Evolutionary conservation across 208 protist species (phyloP), one percentile per base, ranked within the genome.

Genomic region (Wallacemonas sp.): DNA sequence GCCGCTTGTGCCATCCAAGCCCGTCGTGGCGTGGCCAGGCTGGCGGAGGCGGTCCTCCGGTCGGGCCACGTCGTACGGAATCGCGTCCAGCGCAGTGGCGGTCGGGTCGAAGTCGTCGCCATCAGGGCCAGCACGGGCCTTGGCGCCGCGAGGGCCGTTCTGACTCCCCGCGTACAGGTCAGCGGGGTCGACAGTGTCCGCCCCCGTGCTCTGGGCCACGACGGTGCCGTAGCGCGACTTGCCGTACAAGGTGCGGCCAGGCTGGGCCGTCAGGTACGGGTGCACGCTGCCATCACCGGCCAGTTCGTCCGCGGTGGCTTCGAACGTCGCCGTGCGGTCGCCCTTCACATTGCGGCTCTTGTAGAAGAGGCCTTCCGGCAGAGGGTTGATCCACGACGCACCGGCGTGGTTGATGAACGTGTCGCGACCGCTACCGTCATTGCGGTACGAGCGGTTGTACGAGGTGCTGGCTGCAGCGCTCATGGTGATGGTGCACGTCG

Each of bases 321-420:
- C 55, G 23, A 61, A 61, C 5, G 36, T 20, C 7, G 59, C 36
- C 4, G 36, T 39, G 42, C 36, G 59, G 41, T 65, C 41, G 18
- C 52, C 49, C 20, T 45, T 54, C 28, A 72, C 72, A 46, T 66
- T 55, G 5, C 29, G 49, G 71, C 78, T 87, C 62, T 82, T 81
- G 45, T 78, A 76, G 49, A 79, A 89, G 16, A 39, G 65, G 32
- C 86, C 86, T 29, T 67, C 72, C 0, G 89, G 89, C 5, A 94
- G 71, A 20, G 89, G 89, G 68, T 94, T 94, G 46, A 90, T 65
- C 85, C 85, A 94, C 73, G 82, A 90, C 11, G 81, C 81, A 32
- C 83, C 85, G 26, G 78, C 82, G 61, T 94, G 65, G 66, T 94
- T 94, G 33, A 94, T 76, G 73, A 87, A 94, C 14, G 82, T 89